Base-by-base conservation (phyloP, 2,329 filamentous ascomycete species). In the Lasiodiplodia hormozganensis region DNA sequence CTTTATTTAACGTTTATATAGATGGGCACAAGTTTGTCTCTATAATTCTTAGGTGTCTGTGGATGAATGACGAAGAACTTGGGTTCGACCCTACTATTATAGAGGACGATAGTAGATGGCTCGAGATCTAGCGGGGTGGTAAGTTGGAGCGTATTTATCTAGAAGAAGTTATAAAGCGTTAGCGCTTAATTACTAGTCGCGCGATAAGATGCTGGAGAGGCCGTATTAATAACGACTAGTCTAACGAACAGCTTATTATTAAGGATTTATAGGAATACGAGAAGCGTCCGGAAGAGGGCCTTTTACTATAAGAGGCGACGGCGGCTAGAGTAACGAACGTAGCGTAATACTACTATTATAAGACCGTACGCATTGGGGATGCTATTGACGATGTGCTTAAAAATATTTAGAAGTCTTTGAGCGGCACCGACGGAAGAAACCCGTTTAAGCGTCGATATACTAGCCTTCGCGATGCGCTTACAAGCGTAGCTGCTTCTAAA, bases 231-330 rank as follows among this genome's bases (percentile, higher is more conserved):
- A 74, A 69, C 53, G 71, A 82, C 51, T 34, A 73, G 11, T 64
- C 69, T 21, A 34, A 53, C 67, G 73, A 34, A 74, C 62, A 28
- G 74, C 72, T 4, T 74, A 77, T 85, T n/a, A 76, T 85, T 66
- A 86, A 85, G 70, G 80, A 83, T 69, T 83, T 77, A 3, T 84
- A 77, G 81, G 78, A 85, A 64, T 81, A 79, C 65, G 69, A 70
- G 4, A 77, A 84, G 65, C 78, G 78, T 7, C 74, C 78, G 2
- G 79, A 84, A 60, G 81, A 85, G 71, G 81, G 82, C 51, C 70
- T 79, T 16, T 68, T 85, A 40, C 69, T 85, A 4, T 58, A 62
- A 8, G 74, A 82, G 67, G 80, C 76, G 40, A 82, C 76, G 10
- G 53, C 72, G 3, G 77, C 78, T 70, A 74, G 70, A 0, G 79